A percentile compares a stretch with the other conserved stretches of the same genome.
phyloP scores from a whole-genome alignment of 2,329 filamentous ascomycete species.

The Penicillium sp. region DNA sequence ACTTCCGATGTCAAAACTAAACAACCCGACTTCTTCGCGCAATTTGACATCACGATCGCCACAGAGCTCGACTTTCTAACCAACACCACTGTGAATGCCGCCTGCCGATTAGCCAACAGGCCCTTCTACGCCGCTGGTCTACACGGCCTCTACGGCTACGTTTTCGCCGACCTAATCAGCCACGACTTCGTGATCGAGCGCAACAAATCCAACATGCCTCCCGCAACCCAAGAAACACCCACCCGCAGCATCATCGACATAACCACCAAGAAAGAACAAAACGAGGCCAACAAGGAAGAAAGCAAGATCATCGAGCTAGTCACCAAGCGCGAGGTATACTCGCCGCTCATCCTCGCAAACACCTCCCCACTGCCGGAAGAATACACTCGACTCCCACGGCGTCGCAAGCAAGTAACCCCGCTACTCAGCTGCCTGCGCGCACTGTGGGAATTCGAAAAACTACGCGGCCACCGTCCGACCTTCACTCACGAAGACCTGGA shows the following conservation, averaged over 20 bases:
- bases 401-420: constrained; percentile 66
- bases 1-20: constrained; percentile 59
- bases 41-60: constrained; percentile 78
- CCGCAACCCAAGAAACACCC: constrained; percentile 58
- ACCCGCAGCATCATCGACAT: constrained; percentile 69
- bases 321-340: constrained; percentile 84
- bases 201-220: constrained; percentile 64
- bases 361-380: constrained; percentile 66
- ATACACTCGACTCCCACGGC: constrained; percentile 57
- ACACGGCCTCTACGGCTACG: constrained; percentile 87
- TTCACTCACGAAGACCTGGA: constrained; percentile 58
- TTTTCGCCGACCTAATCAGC: constrained; percentile 83
- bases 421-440: constrained; percentile 78
- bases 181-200: constrained; percentile 87
- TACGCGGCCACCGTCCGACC: constrained; percentile 48
- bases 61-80: constrained; percentile 73
- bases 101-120: constrained; percentile 65
- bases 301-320: constrained; percentile 73
- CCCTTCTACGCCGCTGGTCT: constrained; percentile 83
- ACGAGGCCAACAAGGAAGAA: constrained; percentile 65
- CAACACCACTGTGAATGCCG: constrained; percentile 72
- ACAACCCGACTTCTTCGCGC: constrained; percentile 62
- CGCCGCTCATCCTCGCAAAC: constrained; percentile 77
- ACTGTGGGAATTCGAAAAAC: constrained; percentile 74
- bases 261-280: constrained; percentile 59